Evolutionary conservation across 73 alveolate species (phyloP).

Genomic region (Uronychia binucleata): DNA sequence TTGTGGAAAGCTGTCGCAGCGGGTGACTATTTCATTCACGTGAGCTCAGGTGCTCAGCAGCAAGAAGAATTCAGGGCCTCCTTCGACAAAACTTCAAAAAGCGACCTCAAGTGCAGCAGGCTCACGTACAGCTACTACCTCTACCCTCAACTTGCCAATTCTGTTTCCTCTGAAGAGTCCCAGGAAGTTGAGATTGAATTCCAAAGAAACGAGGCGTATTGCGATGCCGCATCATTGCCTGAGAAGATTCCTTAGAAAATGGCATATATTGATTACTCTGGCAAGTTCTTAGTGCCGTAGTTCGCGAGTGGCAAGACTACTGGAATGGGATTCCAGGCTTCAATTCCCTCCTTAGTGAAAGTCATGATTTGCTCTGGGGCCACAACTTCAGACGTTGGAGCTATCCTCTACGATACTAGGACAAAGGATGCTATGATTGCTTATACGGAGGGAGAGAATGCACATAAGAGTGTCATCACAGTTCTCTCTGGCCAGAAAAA

Average conservation of each 20-base stretch:
- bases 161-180: too few species aligned
- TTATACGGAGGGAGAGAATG: not conserved
- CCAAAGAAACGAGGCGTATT: too few species aligned
- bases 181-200: too few species aligned
- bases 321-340: not conserved
- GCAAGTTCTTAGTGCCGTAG: not conserved
- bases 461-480: not conserved
- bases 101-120: not conserved
- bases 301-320: not conserved
- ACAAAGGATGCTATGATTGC: not conserved
- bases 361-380: not conserved
- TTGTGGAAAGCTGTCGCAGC: not conserved
- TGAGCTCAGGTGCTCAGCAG: not conserved
- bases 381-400: not conserved
- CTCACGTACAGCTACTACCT: not conserved
- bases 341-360: not conserved
- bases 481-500: not conserved
- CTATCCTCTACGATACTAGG: not conserved
- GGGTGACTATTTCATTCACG: not conserved
- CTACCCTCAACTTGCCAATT: too few species aligned
- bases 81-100: not conserved
- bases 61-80: not conserved
- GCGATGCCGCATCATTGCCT: too few species aligned
- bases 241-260: too few species aligned
- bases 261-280: not conserved